A percentile compares a stretch with the other conserved stretches of the same genome.
These are phyloP conservation scores for Alternaria gansuensis DNA, from an alignment of 2,329 filamentous ascomycete genomes.

Conservation along the genomic window DNA sequence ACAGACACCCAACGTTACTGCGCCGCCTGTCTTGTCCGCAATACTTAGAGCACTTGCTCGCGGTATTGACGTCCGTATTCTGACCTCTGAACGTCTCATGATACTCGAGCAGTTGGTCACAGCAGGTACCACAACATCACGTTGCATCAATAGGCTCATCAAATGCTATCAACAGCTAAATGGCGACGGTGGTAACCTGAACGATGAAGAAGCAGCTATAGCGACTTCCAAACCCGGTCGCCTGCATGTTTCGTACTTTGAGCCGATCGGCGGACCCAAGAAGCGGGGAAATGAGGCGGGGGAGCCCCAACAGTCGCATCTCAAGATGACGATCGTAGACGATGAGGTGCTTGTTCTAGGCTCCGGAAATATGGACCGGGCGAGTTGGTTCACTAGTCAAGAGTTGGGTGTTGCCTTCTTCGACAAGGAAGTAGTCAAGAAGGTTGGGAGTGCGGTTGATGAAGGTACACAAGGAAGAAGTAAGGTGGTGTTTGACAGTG, in stretches of 20 bases:
- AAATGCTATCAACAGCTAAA: constrained; percentile 60
- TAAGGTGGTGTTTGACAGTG: constrained; percentile 37
- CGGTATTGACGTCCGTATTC: constrained; percentile 72
- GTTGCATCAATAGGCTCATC: constrained; percentile 69
- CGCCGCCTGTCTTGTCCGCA: constrained; percentile 68
- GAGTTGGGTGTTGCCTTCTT: constrained; percentile 75
- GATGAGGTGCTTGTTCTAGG: constrained; percentile 73
- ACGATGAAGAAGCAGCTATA: constrained; percentile 46
- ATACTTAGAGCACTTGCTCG: constrained; percentile 69
- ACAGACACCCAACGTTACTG: constrained; percentile 81
- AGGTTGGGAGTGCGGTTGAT: constrained; percentile 40
- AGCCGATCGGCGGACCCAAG: constrained; percentile 43
- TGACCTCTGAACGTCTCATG: constrained; percentile 77
- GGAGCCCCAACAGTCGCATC: constrained; percentile 76
- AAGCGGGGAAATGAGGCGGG: constrained; percentile 37
- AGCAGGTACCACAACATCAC: constrained; percentile 75
- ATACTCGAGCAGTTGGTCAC: constrained; percentile 82
- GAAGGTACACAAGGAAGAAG: constrained; percentile 37
- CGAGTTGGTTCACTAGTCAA: constrained; percentile 87
- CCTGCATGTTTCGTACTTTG: constrained; percentile 69
- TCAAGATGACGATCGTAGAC: constrained; percentile 81
- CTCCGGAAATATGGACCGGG: constrained; percentile 84
- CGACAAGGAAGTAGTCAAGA: constrained; percentile 51
- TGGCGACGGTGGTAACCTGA: constrained; percentile 19
- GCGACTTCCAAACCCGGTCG: constrained; percentile 52